Percentiles rank a stretch among this genome's conserved stretches.
Evolutionary conservation across 2,329 filamentous ascomycete species (phyloP).

Genomic region (Geoglossum cookeanum): DNA sequence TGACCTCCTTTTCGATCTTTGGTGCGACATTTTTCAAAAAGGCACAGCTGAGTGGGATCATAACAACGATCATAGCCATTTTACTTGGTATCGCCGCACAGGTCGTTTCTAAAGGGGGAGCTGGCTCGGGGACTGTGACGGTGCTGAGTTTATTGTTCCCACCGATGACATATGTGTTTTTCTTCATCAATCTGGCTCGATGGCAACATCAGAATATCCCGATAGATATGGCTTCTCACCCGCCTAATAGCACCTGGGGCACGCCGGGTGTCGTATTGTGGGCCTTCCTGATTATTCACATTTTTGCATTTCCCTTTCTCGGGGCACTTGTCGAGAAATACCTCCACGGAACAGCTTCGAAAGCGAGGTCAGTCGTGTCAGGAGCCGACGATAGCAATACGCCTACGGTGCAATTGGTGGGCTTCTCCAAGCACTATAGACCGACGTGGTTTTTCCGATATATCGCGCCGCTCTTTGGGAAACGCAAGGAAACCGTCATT

Average conservation of each 20-base stretch:
- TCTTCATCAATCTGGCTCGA: slow-evolving; percentile 54
- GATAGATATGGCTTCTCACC: slow-evolving; percentile 40
- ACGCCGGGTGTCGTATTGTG: slow-evolving; percentile 60
- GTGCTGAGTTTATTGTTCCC: slow-evolving; percentile 62
- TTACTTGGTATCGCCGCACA: slow-evolving; percentile 70
- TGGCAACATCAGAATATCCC: slow-evolving; percentile 45
- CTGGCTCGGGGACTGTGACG: slow-evolving; percentile 43
- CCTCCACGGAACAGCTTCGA: slow-evolving; percentile 56
- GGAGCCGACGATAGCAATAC: slow-evolving; percentile 16
- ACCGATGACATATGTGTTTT: slow-evolving; percentile 75
- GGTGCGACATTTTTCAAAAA: slow-evolving; percentile 71
- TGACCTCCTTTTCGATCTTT: slow-evolving; percentile 65
- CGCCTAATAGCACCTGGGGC: slow-evolving; percentile 46
- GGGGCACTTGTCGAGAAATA: slow-evolving; percentile 54
- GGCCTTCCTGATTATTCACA: slow-evolving; percentile 60
- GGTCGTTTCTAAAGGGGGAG: slow-evolving; percentile 30
- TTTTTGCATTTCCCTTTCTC: slow-evolving; percentile 55
- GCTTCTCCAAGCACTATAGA: slow-evolving; percentile 61
- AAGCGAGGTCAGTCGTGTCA: slow-evolving; percentile 32
- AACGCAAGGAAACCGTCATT: slow-evolving; percentile 44
- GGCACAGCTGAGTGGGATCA: slow-evolving; percentile 73
- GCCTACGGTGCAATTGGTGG: slow-evolving; percentile 40
- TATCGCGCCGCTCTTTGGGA: slow-evolving; percentile 28
- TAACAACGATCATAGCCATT: slow-evolving; percentile 51
- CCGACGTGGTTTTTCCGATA: slow-evolving; percentile 40